Evolutionary conservation across 1,284 basidiomycete genomes (phyloP).

Genomic region (Cutaneotrichosporon dermatis): DNA sequence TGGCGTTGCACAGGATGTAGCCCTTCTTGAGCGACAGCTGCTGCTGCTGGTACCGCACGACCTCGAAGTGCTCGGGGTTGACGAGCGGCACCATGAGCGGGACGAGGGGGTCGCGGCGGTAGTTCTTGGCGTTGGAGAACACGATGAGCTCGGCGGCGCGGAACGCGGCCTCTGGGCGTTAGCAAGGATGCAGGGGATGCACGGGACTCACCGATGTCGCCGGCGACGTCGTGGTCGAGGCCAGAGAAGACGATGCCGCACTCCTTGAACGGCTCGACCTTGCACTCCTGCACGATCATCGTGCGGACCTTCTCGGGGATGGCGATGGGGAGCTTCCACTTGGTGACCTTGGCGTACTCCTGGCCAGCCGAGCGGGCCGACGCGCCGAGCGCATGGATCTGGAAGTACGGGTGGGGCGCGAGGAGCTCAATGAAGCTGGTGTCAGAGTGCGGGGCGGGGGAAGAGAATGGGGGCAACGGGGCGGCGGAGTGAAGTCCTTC

Average conservation of each 20-base stretch:
- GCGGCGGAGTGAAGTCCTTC: no score
- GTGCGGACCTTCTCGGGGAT: slow-evolving; percentile 68
- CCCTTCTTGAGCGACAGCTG: slow-evolving; percentile 73
- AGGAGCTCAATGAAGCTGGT: slow-evolving; percentile 78
- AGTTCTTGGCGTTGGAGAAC: slow-evolving; percentile 98
- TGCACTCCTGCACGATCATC: slow-evolving; percentile 74
- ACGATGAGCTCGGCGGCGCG: slow-evolving; percentile 82
- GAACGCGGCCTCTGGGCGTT: slow-evolving; percentile 66
- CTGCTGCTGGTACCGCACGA: slow-evolving; percentile 76
- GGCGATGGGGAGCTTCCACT: slow-evolving; percentile 84
- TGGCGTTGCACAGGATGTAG: slow-evolving; percentile 97
- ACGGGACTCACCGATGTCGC: slow-evolving; percentile 59
- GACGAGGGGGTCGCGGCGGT: slow-evolving; percentile 86
- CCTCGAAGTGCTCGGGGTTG: slow-evolving; percentile 80
- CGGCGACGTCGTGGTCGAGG: slow-evolving; percentile 88
- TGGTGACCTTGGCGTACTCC: slow-evolving; percentile 68
- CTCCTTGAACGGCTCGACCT: slow-evolving; percentile 68
- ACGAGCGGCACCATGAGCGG: slow-evolving; percentile 96
- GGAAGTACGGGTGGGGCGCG: slow-evolving; percentile 84
- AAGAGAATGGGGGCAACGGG: no score
- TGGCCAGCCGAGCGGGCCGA: slow-evolving; percentile 85
- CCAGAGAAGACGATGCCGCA: slow-evolving; percentile 93
- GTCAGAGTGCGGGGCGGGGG: not conserved
- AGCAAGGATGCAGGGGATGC: no score
- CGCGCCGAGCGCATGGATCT: slow-evolving; percentile 81